A percentile compares a stretch with the other conserved stretches of the same genome.
Conservation (phyloP, 495 filamentous ascomycete species). For the Aspergillus ellipticus region DNA sequence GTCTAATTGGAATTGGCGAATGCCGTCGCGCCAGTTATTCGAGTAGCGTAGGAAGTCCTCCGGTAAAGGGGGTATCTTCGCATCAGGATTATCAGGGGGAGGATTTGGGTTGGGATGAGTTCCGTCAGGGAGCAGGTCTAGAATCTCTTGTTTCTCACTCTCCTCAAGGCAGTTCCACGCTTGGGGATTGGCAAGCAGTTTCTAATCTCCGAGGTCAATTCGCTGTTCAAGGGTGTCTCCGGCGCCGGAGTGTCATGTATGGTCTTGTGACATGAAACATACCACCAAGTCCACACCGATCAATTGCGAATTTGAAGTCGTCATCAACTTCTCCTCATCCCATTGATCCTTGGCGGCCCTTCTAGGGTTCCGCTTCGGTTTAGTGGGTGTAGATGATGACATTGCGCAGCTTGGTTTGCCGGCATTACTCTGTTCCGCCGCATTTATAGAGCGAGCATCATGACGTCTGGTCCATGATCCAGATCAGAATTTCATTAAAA, state of each 20-base stretch:
- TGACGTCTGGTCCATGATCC: conserved; percentile 21
- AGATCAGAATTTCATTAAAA: conserved; percentile 8
- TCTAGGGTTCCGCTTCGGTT: conserved; percentile 33
- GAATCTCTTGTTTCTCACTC: conserved; percentile 52
- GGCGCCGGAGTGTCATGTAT: not conserved
- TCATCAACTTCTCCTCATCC: conserved; percentile 51
- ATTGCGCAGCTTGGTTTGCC: conserved; percentile 21
- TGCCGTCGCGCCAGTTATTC: conserved; percentile 44
- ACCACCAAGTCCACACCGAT: conserved; percentile 55
- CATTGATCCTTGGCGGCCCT: conserved; percentile 34
- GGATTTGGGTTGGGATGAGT: conserved; percentile 35
- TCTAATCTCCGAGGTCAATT: conserved; percentile 32
- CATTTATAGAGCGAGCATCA: conserved; percentile 18
- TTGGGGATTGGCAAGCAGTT: conserved; percentile 49
- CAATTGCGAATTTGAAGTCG: conserved; percentile 53
- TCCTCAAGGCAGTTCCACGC: conserved; percentile 57
- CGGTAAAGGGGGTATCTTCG: conserved; percentile 38
- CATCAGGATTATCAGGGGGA: conserved; percentile 25
- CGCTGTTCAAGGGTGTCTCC: conserved; percentile 5
- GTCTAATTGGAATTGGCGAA: conserved; percentile 57
- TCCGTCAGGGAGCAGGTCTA: conserved; percentile 54
- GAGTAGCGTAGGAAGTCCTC: conserved; percentile 48
- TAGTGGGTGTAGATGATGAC: conserved; percentile 19
- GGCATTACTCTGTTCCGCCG: conserved; percentile 16
- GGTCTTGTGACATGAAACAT: conserved; percentile 23